Percentiles rank a stretch among this genome's conserved stretches.
Evolutionary conservation across 1,284 basidiomycete species (phyloP).

Genomic region (Pholiota adiposa): DNA sequence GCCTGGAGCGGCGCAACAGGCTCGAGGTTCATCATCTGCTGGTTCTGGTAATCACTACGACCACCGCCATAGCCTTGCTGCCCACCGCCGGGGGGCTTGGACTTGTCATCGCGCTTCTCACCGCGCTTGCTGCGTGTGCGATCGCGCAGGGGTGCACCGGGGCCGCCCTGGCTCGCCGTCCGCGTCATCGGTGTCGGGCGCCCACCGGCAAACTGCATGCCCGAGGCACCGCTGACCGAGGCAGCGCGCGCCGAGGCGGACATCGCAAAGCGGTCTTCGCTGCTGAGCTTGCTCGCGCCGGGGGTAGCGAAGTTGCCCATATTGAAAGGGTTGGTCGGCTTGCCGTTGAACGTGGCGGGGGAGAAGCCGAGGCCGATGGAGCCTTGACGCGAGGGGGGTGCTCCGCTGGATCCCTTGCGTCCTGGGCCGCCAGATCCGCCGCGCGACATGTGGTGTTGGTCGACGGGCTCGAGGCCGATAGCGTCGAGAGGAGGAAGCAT

Average conservation of each 20-base stretch:
- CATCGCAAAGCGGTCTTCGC: constrained; percentile 73
- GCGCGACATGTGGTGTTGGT: constrained; percentile 62
- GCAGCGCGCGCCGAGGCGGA: constrained; percentile 39
- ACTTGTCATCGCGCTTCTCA: constrained; percentile 56
- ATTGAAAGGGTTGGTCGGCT: constrained; percentile 46
- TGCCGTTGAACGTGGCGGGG: constrained; percentile 41
- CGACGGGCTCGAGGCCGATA: constrained; percentile 86
- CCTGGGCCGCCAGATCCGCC: constrained; percentile 66
- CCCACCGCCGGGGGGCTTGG: constrained; percentile 38
- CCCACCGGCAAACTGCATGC: constrained; percentile 48
- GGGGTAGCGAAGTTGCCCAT: constrained; percentile 80
- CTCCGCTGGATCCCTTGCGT: constrained; percentile 38
- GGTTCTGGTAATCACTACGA: constrained; percentile 25
- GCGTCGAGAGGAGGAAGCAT: constrained; percentile 88
- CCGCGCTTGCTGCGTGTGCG: constrained; percentile 78
- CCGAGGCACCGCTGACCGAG: constrained; percentile 48
- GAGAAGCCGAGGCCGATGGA: constrained; percentile 63
- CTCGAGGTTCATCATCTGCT: constrained; percentile 40
- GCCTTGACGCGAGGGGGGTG: constrained; percentile 46
- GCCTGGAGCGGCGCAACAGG: constrained; percentile 78
- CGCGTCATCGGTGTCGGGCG: constrained; percentile 66
- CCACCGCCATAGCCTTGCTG: constrained; percentile 28
- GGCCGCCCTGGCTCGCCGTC: constrained; percentile 76
- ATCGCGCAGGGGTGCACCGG: constrained; percentile 55
- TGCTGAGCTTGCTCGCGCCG: constrained; percentile 59